These are phyloP conservation scores for Aeminium ludgeri DNA, from an alignment of 495 filamentous ascomycete genomes.

Conservation along the genomic window DNA sequence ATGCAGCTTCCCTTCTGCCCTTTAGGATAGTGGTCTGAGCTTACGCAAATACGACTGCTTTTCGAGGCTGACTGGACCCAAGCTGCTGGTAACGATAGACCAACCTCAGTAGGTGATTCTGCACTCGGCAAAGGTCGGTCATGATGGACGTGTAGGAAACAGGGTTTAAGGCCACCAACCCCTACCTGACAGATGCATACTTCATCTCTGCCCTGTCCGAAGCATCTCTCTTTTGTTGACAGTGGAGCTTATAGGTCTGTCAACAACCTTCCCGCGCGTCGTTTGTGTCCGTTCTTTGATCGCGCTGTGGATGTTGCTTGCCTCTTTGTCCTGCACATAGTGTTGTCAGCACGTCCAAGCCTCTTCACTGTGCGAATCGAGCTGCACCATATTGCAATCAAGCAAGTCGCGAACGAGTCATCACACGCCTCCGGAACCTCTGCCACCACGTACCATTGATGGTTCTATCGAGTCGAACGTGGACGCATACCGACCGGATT, in stretches of 20 bases:
- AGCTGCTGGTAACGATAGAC: conserved; percentile 9
- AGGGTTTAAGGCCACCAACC: conserved; percentile 6
- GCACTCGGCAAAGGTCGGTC: conserved; percentile 10
- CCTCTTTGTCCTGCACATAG: not conserved
- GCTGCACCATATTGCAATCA: too few relatives aligned
- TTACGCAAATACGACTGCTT: conserved; percentile 16
- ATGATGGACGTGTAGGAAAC: conserved; percentile 5
- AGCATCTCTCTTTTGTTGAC: conserved; percentile 2
- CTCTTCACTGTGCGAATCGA: not conserved
- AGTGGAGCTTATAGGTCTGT: too few relatives aligned
- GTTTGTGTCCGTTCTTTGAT: too few relatives aligned
- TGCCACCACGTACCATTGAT: too few relatives aligned
- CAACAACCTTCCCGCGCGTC: too few relatives aligned
- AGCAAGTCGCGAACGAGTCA: too few relatives aligned
- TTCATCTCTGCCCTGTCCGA: conserved; percentile 2
- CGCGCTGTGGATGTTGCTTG: not conserved
- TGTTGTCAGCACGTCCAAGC: not conserved
- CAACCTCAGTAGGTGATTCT: conserved; percentile 5
- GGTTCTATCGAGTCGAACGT: too few relatives aligned
- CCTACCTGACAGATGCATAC: conserved; percentile 12
- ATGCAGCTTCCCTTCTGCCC: conserved; percentile 14
- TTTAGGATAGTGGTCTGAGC: conserved; percentile 15
- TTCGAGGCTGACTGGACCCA: conserved; percentile 17
- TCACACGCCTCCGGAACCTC: too few relatives aligned
- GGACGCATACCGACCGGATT: too few relatives aligned